Evolutionary conservation across 352 stramenopile genomes (phyloP).

Genomic region (Pythium brachiatum): DNA sequence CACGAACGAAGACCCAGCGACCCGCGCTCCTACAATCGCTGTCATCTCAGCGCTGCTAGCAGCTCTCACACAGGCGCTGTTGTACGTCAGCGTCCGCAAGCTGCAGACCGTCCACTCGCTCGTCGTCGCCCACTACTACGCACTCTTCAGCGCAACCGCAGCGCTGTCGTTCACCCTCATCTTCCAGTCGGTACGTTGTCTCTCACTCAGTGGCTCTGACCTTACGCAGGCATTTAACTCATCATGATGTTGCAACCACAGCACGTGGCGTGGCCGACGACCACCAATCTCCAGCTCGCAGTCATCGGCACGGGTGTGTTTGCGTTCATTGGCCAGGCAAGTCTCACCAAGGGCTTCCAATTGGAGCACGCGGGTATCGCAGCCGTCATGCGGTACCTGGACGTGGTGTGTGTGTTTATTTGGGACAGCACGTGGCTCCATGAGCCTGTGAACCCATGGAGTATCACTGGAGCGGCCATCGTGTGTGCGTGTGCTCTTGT

Average conservation of each 20-base stretch:
- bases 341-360: constrained; percentile 69
- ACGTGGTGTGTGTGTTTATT: constrained; percentile 68
- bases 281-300: constrained; percentile 38
- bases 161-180: constrained; percentile 38
- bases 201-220: neutral
- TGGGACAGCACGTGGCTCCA: constrained; percentile 51
- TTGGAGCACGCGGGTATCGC: constrained; percentile 63
- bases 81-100: constrained; percentile 51
- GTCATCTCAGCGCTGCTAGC: constrained; percentile 38
- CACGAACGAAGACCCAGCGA: constrained; percentile 12
- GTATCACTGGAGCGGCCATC: constrained; percentile 43
- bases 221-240: neutral
- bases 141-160: constrained; percentile 40
- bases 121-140: constrained; percentile 62
- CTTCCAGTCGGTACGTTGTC: constrained; percentile 38
- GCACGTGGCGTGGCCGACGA: constrained; percentile 34
- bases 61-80: constrained; percentile 42
- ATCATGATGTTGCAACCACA: constrained; percentile 2
- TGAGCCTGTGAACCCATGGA: constrained; percentile 46
- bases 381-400: constrained; percentile 66
- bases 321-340: constrained; percentile 54
- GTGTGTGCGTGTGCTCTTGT: constrained; percentile 38
- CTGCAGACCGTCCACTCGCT: constrained; percentile 42
- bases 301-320: constrained; percentile 41
- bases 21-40: constrained; percentile 28